Conservation (phyloP, 1,139 yeast genomes). For the Blastobotrys persicus region DNA sequence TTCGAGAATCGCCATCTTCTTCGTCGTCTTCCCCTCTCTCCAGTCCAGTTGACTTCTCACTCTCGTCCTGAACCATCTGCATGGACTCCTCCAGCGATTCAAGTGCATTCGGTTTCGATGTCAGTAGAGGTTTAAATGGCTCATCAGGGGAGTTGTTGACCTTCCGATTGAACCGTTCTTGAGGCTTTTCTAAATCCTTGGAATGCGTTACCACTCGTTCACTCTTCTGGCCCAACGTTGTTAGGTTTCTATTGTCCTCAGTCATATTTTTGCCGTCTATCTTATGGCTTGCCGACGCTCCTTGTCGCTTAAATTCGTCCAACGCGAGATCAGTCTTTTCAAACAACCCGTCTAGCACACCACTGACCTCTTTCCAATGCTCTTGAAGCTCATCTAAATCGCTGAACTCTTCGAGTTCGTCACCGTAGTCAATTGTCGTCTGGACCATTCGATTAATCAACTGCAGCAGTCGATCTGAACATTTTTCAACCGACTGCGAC, state of each 20-base stretch:
- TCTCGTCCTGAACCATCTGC: slow-evolving; percentile 43
- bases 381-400: slow-evolving; percentile 47
- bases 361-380: slow-evolving; percentile 63
- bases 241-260: slow-evolving; percentile 18
- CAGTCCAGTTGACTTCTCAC: slow-evolving; percentile 15
- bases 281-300: slow-evolving; percentile 30
- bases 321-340: slow-evolving; percentile 72
- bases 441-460: slow-evolving; percentile 54
- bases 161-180: slow-evolving; percentile 52
- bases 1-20: slow-evolving; percentile 7
- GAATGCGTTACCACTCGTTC: slow-evolving; percentile 31
- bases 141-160: slow-evolving; percentile 65
- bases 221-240: slow-evolving; percentile 9
- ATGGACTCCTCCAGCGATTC: slow-evolving; percentile 53
- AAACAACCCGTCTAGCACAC: slow-evolving; percentile 63
- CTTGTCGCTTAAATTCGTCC: slow-evolving; percentile 43
- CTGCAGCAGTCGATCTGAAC: slow-evolving; percentile 48
- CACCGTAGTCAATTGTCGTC: slow-evolving; percentile 40
- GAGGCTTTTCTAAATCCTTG: slow-evolving; percentile 66
- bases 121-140: slow-evolving; percentile 76
- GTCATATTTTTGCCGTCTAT: slow-evolving; percentile 55
- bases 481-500: slow-evolving; percentile 43
- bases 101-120: slow-evolving; percentile 68
- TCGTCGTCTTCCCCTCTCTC: slow-evolving; percentile 19
- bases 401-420: slow-evolving; percentile 31